Evolutionary conservation across 2,329 filamentous ascomycete genomes (phyloP), one percentile per base, ranked within the genome.

Genomic region (Colletotrichum sp.): DNA sequence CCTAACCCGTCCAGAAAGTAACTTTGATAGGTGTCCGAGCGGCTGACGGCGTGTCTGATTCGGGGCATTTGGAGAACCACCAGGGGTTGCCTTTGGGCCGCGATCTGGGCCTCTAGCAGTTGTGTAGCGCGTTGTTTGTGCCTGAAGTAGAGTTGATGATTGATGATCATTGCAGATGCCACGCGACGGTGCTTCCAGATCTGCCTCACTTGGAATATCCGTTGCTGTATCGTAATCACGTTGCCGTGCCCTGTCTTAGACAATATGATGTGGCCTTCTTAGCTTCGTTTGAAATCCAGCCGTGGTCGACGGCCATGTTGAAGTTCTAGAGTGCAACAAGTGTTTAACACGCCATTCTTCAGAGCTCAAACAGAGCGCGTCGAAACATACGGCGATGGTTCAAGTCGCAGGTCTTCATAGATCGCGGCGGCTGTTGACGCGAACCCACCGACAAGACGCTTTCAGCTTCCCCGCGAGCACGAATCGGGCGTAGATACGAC

Each of bases 161-260:
- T 39, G 32, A 60, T 59, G 34, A 64, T 49, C 32, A 39, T 36
- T 63, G 49, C 70, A 28, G 24, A 59, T 52, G 70, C 64, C 74
- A 69, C 57, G 74, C 64, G 74, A 74, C 36, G 26, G n/a, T 44
- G 62, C 62, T 66, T 21, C 44, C 16, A 63, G 62, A 55, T 72
- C 18, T 55, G 52, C 36, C 52, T 30, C 13, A 21, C n/a, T 28
- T 52, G 36, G n/a, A 28, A 15, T 59, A 24, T 26, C 1, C 9
- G 30, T 16, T 26, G 24, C 28, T 34, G 65, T 34, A 34, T 26
- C 26, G 55, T 59, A 59, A 64, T 70, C 57, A 32, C 39, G 16
- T 59, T 69, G 21, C 24, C 32, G 66, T 60, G 68, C 21, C 18
- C 49, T 70, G 68, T 70, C 57, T 70, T 6, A 70, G 68, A 70